phyloP scores from a whole-genome alignment of 805 yeast genomes.

The Wickerhamiella vanderwaltii region DNA sequence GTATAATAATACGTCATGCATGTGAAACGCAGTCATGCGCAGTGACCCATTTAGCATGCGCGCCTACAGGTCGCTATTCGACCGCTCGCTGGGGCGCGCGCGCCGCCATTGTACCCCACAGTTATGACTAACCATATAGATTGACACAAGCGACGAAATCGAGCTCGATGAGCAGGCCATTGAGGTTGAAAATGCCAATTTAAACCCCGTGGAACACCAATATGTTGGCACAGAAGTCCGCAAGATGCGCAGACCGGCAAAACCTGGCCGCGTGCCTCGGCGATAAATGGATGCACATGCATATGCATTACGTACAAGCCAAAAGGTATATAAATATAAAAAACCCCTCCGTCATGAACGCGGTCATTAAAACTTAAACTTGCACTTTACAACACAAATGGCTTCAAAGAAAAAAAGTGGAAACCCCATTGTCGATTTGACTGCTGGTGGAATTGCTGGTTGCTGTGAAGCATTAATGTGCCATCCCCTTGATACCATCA shows the following conservation, averaged over 20 bases:
- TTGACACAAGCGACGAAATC: constrained; percentile 12
- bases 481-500: constrained; percentile 95
- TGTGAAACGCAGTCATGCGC: background rate
- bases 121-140: constrained; percentile 12
- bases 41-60: too few relatives aligned
- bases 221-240: constrained; percentile 8
- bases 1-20: constrained; percentile 1
- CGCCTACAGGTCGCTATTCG: too few relatives aligned
- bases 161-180: background rate
- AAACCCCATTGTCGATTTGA: constrained; percentile 26
- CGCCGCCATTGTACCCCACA: constrained; percentile 12
- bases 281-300: constrained; percentile 6
- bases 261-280: constrained; percentile 21
- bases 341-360: background rate
- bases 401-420: constrained; percentile 21
- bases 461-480: constrained; percentile 94
- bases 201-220: background rate
- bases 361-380: background rate
- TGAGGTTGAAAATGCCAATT: background rate
- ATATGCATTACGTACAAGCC: constrained; percentile 8
- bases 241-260: constrained; percentile 17
- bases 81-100: too few relatives aligned
- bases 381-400: constrained; percentile 5
- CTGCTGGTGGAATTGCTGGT: constrained; percentile 97
- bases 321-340: constrained; percentile 2